Evolutionary conservation across 306 rosid genomes (phyloP), one percentile per base, ranked within the genome.

Genomic region (Hippophae tibetana): DNA sequence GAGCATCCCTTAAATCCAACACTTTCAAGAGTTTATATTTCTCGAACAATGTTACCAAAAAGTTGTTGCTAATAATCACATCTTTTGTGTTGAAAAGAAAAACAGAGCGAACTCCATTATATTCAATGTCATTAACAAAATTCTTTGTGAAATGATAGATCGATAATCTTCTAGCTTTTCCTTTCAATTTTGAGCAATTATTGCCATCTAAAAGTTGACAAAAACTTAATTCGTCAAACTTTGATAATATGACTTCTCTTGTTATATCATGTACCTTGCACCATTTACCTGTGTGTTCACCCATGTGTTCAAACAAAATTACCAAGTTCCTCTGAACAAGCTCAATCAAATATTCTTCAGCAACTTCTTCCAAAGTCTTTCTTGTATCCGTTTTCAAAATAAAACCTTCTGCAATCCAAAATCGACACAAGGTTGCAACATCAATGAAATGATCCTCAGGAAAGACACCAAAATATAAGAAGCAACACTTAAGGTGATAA

Each of bases 201-300:
- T 31, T 12, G 52, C n/a, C 6, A 45, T 18, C 23, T 18, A 18
- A 18, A 18, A 18, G 23, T 18, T 18, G 23, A 18, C 23, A 18
- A 18, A 18, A 18, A 18, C 23, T 18, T 18, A 18, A 18, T 18
- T 18, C 23, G 23, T 18, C 23, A 18, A 18, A 18, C 23, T 18
- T 18, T 18, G 23, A 18, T 18, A 18, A 18, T 18, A 18, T 18
- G 23, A 18, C 23, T 18, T 18, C 18, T 25, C 46, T 11, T 38
- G 23, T 59, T 5, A 59, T 6, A 59, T 59, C 63, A 59, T 59
- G 63, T 42, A 59, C 52, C 25, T 52, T 5, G 6, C 50, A 59
- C 8, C 6, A 42, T 59, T 26, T 59, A 18, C 14, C n/a, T 48
- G 47, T 48, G 52, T 10, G 52, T 7, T 48, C 14, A 7, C n/a